Base-by-base conservation (phyloP, 2,329 filamentous ascomycete genomes). In the Botrytis aclada region DNA sequence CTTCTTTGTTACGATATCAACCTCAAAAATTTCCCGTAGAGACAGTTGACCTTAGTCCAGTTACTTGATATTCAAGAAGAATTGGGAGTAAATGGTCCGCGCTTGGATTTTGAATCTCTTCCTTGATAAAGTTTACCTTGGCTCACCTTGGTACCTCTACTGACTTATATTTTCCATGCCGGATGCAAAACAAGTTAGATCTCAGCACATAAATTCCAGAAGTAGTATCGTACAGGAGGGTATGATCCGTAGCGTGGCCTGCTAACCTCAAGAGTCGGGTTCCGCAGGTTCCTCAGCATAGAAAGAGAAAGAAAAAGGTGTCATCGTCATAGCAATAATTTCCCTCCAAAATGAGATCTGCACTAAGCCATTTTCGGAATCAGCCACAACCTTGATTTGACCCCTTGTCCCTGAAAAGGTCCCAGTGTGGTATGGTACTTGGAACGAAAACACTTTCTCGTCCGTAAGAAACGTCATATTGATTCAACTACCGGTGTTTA, bases 341-440 rank as follows among this genome's bases (percentile, higher is more conserved):
- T 45, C 22, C 14, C 22, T 16, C 22, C 29, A 37, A 47, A 39
- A 22, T 39, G 14, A 66, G 22, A 51, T 16, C 32, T 34, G 63
- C 29, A 37, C 65, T 56, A 67, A 41, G 4, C 64, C 34, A 1
- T 32, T 56, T 22, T 14, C 1, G 64, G n/a, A 29, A 25, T 56
- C 34, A 39, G 64, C 47, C 64, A 56, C 45, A 56, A 67, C 64
- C 64, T 67, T 67, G 64, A 56, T 67, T 67, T 64, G 12, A 51
- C n/a, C 18, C 25, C 63, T 45, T 51, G 32, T 37, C 18, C 61
- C n/a, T 43, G 61, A 20, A 16, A 34, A n/a, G 9, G 34, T 25
- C 25, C 34, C 25, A 37, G 37, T 39, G 8, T 9, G 25, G 34
- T 39, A 16, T 25, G 60, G 60, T 34, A 39, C 14, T n/a, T 39